phyloP scores from a whole-genome alignment of 179 eudicot species.

The Monotropa hypopitys region DNA sequence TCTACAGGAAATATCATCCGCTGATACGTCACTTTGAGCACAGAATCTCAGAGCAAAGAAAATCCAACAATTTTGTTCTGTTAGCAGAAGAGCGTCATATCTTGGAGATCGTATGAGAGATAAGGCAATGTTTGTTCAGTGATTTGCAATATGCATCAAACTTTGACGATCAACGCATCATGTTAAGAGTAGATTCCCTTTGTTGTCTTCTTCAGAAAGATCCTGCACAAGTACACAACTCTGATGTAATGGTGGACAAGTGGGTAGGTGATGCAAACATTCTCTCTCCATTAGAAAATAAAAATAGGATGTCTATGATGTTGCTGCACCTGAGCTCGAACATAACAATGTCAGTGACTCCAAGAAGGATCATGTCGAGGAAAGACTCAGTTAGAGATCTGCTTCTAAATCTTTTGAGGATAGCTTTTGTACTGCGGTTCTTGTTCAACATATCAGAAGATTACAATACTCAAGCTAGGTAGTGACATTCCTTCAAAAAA shows the following conservation, averaged over 20 bases:
- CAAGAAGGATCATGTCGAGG: slow-evolving; percentile 36
- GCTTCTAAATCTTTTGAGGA: slow-evolving; percentile 61
- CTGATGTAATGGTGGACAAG: slow-evolving; percentile 7
- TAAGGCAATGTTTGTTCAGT: slow-evolving; percentile 48
- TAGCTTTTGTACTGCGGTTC: slow-evolving; percentile 71
- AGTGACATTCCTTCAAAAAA: not conserved
- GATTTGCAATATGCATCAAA: slow-evolving; percentile 40
- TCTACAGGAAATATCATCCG: slow-evolving; percentile 67
- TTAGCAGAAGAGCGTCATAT: slow-evolving; percentile 39
- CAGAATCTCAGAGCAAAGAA: slow-evolving; percentile 60
- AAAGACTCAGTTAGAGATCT: slow-evolving; percentile 54
- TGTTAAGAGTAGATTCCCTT: slow-evolving; percentile 72
- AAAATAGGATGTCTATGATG: slow-evolving; percentile 10
- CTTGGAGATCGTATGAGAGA: slow-evolving; percentile 56
- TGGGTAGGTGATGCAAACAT: slow-evolving; percentile 2
- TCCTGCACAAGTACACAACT: slow-evolving; percentile 16
- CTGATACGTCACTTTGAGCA: slow-evolving; percentile 65
- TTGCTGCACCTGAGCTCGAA: slow-evolving; percentile 11
- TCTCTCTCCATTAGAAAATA: slow-evolving; percentile 1
- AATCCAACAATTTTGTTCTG: slow-evolving; percentile 29
- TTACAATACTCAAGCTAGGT: slow-evolving; percentile 24
- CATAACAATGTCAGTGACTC: slow-evolving; percentile 10
- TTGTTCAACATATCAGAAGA: slow-evolving; percentile 52
- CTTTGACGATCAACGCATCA: slow-evolving; percentile 55
- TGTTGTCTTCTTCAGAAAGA: slow-evolving; percentile 89